phyloP scores from a whole-genome alignment of 2,329 filamentous ascomycete species.

The Alternaria viburni region DNA sequence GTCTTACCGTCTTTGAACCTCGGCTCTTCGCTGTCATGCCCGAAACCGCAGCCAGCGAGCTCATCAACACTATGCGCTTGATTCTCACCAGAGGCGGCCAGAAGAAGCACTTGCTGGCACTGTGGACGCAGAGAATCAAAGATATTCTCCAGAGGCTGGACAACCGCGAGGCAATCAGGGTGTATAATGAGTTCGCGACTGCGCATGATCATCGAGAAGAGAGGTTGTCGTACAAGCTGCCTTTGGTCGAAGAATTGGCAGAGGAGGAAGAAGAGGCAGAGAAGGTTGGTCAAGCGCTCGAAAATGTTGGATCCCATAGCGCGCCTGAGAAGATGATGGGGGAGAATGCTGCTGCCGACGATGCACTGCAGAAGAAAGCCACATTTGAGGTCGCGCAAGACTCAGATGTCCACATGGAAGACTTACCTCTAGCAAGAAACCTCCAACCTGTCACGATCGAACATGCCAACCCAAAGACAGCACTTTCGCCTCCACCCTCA shows the following conservation, averaged over 20 bases:
- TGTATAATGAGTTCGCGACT: neutral
- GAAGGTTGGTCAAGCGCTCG: neutral
- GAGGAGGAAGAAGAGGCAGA: neutral
- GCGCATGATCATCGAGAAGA: neutral
- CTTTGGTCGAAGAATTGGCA: neutral
- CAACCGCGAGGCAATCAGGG: neutral
- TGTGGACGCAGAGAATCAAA: neutral
- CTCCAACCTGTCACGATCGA: neutral
- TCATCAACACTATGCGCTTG: neutral
- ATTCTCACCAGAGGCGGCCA: neutral
- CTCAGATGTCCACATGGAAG: neutral
- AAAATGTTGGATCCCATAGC: neutral
- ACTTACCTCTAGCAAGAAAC: neutral
- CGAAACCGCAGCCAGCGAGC: neutral
- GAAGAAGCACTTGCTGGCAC: neutral
- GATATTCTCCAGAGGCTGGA: neutral
- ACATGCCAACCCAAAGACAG: neutral
- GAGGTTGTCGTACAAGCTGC: conserved; percentile 4
- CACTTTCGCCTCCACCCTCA: neutral
- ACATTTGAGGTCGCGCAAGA: neutral
- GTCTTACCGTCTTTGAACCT: neutral
- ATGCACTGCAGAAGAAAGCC: neutral
- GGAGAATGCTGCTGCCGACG: neutral
- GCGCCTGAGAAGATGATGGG: neutral
- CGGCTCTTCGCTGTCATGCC: neutral